These are phyloP conservation scores for Talaromyces liani DNA, from an alignment of 495 filamentous ascomycete genomes.

Conservation along the genomic window DNA sequence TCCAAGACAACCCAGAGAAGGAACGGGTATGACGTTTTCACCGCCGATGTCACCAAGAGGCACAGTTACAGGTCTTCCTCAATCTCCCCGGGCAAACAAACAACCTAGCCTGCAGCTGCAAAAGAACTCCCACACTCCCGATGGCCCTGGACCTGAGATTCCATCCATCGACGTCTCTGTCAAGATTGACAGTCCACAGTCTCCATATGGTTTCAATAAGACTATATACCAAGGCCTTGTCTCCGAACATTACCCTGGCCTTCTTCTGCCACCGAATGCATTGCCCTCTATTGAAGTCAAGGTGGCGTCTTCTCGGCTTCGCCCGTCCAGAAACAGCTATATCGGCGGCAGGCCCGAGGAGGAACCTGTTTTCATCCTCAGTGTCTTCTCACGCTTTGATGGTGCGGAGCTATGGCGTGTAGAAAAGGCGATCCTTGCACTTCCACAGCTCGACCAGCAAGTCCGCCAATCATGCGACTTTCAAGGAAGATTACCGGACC, in stretches of 20 bases:
- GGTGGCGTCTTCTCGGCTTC: conserved; percentile 88
- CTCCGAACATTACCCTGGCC: conserved; percentile 74
- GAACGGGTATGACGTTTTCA: conserved; percentile 39
- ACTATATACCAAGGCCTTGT: conserved; percentile 60
- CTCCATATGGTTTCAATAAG: conserved; percentile 15
- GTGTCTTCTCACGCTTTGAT: conserved; percentile 70
- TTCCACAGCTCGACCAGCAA: conserved; percentile 74
- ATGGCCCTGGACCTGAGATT: conserved; percentile 16
- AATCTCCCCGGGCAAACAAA: conserved; percentile 64
- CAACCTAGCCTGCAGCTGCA: conserved; percentile 8
- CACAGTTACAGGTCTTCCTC: conserved; percentile 50
- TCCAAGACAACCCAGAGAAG: conserved; percentile 54
- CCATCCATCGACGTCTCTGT: conserved; percentile 36
- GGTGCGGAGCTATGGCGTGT: conserved; percentile 84
- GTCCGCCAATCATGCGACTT: conserved; percentile 65
- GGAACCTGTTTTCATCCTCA: conserved; percentile 90
- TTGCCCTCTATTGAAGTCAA: conserved; percentile 75
- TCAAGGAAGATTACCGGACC: conserved; percentile 68
- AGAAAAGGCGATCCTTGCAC: conserved; percentile 78
- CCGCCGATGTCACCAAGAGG: conserved; percentile 59
- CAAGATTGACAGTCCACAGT: conserved; percentile 28
- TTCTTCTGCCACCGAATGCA: conserved; percentile 85
- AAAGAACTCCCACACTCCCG: conserved; percentile 7
- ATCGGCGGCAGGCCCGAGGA: conserved; percentile 66
- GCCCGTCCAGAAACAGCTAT: conserved; percentile 79